Conservation (phyloP, 2,329 filamentous ascomycete species). For the Trichoderma simmonsii region DNA sequence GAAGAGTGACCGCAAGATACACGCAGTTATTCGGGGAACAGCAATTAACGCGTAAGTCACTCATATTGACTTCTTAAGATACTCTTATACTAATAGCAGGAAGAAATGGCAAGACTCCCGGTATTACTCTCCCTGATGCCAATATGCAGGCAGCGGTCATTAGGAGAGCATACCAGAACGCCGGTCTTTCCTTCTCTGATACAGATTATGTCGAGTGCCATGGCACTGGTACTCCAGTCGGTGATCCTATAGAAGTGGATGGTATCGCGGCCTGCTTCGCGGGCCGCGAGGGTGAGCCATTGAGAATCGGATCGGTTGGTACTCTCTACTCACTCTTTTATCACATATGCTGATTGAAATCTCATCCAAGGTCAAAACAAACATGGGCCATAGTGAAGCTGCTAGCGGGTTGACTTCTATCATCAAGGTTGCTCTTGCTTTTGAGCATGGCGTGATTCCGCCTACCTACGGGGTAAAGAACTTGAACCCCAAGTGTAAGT, state of each 20-base stretch:
- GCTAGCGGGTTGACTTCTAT: slow-evolving; percentile 22
- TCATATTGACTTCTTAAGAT: no score
- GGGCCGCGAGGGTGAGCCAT: slow-evolving; percentile 7
- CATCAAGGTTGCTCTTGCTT: slow-evolving; percentile 21
- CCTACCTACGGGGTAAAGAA: slow-evolving; percentile 17
- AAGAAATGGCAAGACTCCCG: slow-evolving; percentile 24
- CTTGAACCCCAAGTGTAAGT: slow-evolving; percentile 10
- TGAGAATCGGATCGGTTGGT: neutral
- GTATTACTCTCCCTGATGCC: slow-evolving; percentile 26
- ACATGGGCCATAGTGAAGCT: slow-evolving; percentile 24
- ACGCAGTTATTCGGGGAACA: slow-evolving; percentile 21
- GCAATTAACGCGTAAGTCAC: slow-evolving; percentile 18
- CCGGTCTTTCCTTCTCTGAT: slow-evolving; percentile 8
- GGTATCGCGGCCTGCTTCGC: slow-evolving; percentile 36
- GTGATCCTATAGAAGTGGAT: slow-evolving; percentile 50
- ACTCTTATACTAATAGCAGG: neutral
- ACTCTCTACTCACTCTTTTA: neutral
- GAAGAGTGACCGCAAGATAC: slow-evolving; percentile 22
- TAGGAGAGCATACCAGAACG: slow-evolving; percentile 12
- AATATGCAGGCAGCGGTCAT: slow-evolving; percentile 38
- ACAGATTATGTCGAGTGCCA: slow-evolving; percentile 42
- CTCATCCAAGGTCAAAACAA: slow-evolving; percentile 22
- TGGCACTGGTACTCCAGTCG: slow-evolving; percentile 51
- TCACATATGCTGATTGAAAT: neutral
- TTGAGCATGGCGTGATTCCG: slow-evolving; percentile 22